A percentile compares a stretch with the other conserved stretches of the same genome.
Evolutionary conservation across 331 rosid species (phyloP).

Genomic region (Cucumis variabilis): DNA sequence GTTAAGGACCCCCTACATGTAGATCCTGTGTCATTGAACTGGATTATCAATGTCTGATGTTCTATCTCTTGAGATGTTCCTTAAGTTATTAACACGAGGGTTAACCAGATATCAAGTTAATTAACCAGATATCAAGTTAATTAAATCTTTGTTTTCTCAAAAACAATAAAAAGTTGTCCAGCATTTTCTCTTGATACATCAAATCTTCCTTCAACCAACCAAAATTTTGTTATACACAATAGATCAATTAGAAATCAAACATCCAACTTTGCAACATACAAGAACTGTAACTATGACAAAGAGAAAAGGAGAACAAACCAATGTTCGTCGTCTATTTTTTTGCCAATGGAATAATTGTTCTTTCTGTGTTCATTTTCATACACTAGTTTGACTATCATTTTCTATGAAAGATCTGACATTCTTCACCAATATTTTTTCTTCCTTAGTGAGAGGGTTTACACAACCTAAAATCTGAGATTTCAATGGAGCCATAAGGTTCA

Average conservation of each 20-base stretch:
- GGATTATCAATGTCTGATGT: too few species aligned
- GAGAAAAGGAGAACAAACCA: conserved; percentile 43
- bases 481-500: conserved; percentile 76
- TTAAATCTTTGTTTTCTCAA: too few species aligned
- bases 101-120: too few species aligned
- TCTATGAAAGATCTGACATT: conserved; percentile 27
- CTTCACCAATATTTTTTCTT: conserved; percentile 36
- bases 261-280: not conserved
- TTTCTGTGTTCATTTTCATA: conserved; percentile 50
- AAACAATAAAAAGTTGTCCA: not conserved
- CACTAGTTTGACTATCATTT: conserved; percentile 36
- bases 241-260: not conserved
- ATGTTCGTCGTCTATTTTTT: conserved; percentile 57
- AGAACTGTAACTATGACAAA: conserved; percentile 15
- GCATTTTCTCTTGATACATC: not conserved
- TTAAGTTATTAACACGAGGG: too few species aligned
- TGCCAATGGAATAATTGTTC: conserved; percentile 65
- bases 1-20: too few species aligned
- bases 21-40: too few species aligned
- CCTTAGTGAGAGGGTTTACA: too few species aligned
- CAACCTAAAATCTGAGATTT: conserved; percentile 86
- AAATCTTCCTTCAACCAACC: not conserved
- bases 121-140: too few species aligned
- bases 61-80: too few species aligned
- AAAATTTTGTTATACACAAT: conserved; percentile 4